A percentile compares a stretch with the other conserved stretches of the same genome.
Evolutionary conservation across 1,284 basidiomycete genomes (phyloP).

Genomic region (Cryptococcus sp.): DNA sequence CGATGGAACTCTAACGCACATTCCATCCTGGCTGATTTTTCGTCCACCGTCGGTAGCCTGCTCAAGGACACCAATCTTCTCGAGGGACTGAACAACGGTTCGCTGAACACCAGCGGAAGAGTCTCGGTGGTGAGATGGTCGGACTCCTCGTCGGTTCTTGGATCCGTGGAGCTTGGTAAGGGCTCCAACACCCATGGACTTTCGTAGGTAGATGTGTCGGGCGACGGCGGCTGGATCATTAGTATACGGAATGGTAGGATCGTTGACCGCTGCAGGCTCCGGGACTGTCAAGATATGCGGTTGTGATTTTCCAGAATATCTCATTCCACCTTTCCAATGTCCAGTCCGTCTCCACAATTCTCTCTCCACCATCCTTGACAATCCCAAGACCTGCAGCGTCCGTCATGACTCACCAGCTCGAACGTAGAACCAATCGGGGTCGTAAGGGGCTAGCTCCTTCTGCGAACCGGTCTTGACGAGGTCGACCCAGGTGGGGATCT

Average conservation of each 20-base stretch:
- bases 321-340: not conserved
- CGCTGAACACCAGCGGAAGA: slow-evolving; percentile 84
- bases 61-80: slow-evolving; percentile 98
- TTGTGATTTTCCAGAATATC: not conserved
- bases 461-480: slow-evolving; percentile 96
- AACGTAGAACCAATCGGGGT: slow-evolving; percentile 99
- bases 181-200: slow-evolving; percentile 95
- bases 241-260: not conserved
- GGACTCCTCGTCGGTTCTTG: slow-evolving; percentile 89
- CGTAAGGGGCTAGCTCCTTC: slow-evolving; percentile 99
- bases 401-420: slow-evolving; percentile 70
- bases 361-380: slow-evolving; percentile 1
- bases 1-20: slow-evolving; percentile 43
- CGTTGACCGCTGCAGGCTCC: not conserved
- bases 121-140: slow-evolving; percentile 89
- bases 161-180: slow-evolving; percentile 96
- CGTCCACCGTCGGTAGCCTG: slow-evolving; percentile 89
- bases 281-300: not conserved
- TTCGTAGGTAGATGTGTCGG: slow-evolving; percentile 99
- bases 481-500: slow-evolving; percentile 99
- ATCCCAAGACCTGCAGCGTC: not conserved
- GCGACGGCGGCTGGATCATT: slow-evolving; percentile 75
- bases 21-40: slow-evolving; percentile 94
- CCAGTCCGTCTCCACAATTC: not conserved
- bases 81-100: slow-evolving; percentile 90